These are phyloP conservation scores for Asparagopsis taxiformis DNA, from an alignment of 31 red algal genomes.

Conservation along the genomic window DNA sequence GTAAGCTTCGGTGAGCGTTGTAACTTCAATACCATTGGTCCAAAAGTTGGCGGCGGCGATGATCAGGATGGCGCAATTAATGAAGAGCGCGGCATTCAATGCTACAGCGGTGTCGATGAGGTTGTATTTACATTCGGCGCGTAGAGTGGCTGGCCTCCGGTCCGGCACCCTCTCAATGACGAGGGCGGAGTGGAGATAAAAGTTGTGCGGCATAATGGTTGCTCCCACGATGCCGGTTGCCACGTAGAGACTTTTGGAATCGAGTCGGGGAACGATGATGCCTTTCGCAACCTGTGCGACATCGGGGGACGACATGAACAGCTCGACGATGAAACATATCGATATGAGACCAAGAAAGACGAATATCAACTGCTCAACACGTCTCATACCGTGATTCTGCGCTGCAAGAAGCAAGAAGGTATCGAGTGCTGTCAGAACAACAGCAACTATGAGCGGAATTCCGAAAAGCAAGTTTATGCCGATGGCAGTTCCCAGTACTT, in stretches of 20 bases:
- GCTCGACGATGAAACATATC: slow-evolving; percentile 84
- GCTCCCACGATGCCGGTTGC: slow-evolving; percentile 91
- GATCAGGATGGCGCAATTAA: slow-evolving; percentile 95
- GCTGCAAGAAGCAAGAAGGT: slow-evolving; percentile 85
- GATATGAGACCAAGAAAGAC: slow-evolving; percentile 80
- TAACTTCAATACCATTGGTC: slow-evolving; percentile 63
- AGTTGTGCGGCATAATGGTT: slow-evolving; percentile 98
- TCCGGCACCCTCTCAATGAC: slow-evolving; percentile 87
- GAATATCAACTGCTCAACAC: slow-evolving; percentile 84
- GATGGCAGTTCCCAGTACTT: slow-evolving; percentile 94
- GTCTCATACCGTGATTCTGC: slow-evolving; percentile 73
- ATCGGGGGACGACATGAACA: slow-evolving; percentile 72
- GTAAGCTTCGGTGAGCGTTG: slow-evolving; percentile 89
- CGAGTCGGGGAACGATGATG: slow-evolving; percentile 67
- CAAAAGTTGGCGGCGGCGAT: slow-evolving; percentile 93
- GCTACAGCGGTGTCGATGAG: slow-evolving; percentile 92
- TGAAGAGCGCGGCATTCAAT: slow-evolving; percentile 91
- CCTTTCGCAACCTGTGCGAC: slow-evolving; percentile 37
- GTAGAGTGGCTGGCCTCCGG: slow-evolving; percentile 56
- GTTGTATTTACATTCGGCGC: slow-evolving; percentile 75
- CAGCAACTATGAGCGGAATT: slow-evolving; percentile 79
- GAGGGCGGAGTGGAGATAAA: slow-evolving; percentile 94
- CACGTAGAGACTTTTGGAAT: slow-evolving; percentile 71
- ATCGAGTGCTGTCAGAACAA: slow-evolving; percentile 72
- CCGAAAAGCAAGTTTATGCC: slow-evolving; percentile 86